Percentiles rank a stretch among this genome's conserved stretches.
These are phyloP conservation scores for Yueomyces sp. DNA, from an alignment of 805 yeast genomes.

Conservation along the genomic window DNA sequence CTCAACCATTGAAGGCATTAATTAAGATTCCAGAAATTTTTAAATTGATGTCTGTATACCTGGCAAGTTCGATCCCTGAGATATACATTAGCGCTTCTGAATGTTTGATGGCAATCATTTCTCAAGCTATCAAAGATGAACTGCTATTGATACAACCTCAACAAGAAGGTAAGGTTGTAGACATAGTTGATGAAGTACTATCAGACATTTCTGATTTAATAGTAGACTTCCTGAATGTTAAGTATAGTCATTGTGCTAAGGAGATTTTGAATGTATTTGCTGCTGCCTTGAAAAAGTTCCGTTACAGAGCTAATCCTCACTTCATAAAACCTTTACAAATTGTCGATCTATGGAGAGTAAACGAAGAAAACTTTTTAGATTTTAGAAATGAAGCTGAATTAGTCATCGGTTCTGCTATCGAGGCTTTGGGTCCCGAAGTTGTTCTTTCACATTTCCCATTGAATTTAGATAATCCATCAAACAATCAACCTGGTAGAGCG, in stretches of 20 bases:
- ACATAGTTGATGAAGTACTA: slow-evolving; percentile 41
- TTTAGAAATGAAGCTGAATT: slow-evolving; percentile 68
- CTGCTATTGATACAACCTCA: slow-evolving; percentile 46
- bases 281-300: slow-evolving; percentile 47
- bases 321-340: slow-evolving; percentile 51
- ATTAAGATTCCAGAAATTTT: slow-evolving; percentile 43
- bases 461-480: slow-evolving; percentile 46
- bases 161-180: slow-evolving; percentile 38
- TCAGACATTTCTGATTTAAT: slow-evolving; percentile 39
- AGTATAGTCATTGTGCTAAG: slow-evolving; percentile 61
- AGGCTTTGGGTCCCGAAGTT: slow-evolving; percentile 75
- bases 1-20: slow-evolving; percentile 40
- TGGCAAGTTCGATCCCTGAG: slow-evolving; percentile 50
- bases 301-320: slow-evolving; percentile 57
- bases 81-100: slow-evolving; percentile 71
- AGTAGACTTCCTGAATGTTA: slow-evolving; percentile 52
- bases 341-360: slow-evolving; percentile 79
- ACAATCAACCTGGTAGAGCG: slow-evolving; percentile 68
- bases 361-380: slow-evolving; percentile 42
- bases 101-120: slow-evolving; percentile 68
- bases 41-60: slow-evolving; percentile 45
- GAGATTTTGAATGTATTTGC: slow-evolving; percentile 60
- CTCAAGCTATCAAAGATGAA: slow-evolving; percentile 51
- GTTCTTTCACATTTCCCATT: slow-evolving; percentile 68
- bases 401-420: slow-evolving; percentile 66